Evolutionary conservation across 305 asterid genomes (phyloP), one percentile per base, ranked within the genome.

Genomic region (Rubia peregrina): DNA sequence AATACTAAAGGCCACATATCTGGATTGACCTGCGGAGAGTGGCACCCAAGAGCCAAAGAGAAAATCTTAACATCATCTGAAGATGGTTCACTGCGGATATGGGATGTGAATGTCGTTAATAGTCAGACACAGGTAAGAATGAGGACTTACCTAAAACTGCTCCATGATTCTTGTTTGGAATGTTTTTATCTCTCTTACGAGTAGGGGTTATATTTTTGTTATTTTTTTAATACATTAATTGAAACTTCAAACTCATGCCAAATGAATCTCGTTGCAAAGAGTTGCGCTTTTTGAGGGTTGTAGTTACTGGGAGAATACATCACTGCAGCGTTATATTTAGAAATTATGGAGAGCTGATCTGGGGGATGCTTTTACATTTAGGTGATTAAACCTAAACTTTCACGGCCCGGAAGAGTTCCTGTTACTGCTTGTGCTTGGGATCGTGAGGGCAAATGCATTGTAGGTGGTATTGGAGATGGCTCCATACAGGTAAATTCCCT

Each of bases 1-100:
- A 86, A 89, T 68, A 93, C 97, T 17, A 93, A 93, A 83, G 98
- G 98, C 71, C 98, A 93, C 85, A 90, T 93, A 77, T 73, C 95
- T 78, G 97, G 98, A 74, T 74, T 93, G 85, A 93, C 97, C n/a
- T 83, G 94, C 65, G 98, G 98, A 65, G 95, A 93, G 75, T 93
- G 96, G 97, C 84, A 90, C 74, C 98, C 98, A 17, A 88, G 83
- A 85, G 76, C 87, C 11, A 93, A 87, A 83, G 97, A 93, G 84
- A 87, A 88, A 21, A 85, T 93, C 76, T 84, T 93, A 78, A 93
- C 97, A 60, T 93, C 96, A 44, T 93, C 98, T 0, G 95, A 93
- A 74, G 98, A 93, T 79, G 98, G 98, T 77, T 93, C 98, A 0
- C 78, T 93, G 62, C 81, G 98, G 67, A 84, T 89, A 80, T 93